Conservation (phyloP, 768 basidiomycete genomes). For the Boletus rex-veris region DNA sequence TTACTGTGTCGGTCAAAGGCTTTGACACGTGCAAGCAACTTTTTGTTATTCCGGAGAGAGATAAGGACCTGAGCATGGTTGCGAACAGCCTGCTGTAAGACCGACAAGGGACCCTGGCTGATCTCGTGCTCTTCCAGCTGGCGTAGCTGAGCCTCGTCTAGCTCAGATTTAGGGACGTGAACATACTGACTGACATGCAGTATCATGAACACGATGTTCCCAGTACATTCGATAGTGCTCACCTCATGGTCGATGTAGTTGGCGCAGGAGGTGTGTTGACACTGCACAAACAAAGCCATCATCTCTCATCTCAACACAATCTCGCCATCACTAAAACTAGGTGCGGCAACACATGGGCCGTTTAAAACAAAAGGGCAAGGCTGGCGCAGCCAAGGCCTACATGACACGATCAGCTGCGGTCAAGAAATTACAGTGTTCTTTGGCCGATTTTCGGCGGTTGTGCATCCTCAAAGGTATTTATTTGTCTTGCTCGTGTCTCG, state of each 20-base stretch:
- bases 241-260: constrained; percentile 29
- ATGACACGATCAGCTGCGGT: constrained; percentile 87
- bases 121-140: constrained; percentile 98
- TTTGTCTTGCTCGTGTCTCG: background rate
- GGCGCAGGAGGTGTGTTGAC: constrained; percentile 27
- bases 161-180: constrained; percentile 93
- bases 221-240: constrained; percentile 9
- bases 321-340: background rate
- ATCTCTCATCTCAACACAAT: constrained; percentile 1
- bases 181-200: constrained; percentile 78
- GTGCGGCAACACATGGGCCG: constrained; percentile 59
- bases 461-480: constrained; percentile 91
- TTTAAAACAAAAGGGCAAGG: constrained; percentile 79
- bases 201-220: constrained; percentile 6
- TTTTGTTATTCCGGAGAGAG: constrained; percentile 97
- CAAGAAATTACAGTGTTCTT: constrained; percentile 93
- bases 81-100: constrained; percentile 94
- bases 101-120: constrained; percentile 94
- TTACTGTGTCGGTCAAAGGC: constrained; percentile 99
- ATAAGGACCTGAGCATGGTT: constrained; percentile 98
- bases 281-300: constrained; percentile 27
- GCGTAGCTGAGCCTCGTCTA: constrained; percentile 94
- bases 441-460: constrained; percentile 93
- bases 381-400: constrained; percentile 89
- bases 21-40: constrained; percentile 91